Evolutionary conservation across 805 yeast species (phyloP).

Genomic region (Torulaspora franciscae): DNA sequence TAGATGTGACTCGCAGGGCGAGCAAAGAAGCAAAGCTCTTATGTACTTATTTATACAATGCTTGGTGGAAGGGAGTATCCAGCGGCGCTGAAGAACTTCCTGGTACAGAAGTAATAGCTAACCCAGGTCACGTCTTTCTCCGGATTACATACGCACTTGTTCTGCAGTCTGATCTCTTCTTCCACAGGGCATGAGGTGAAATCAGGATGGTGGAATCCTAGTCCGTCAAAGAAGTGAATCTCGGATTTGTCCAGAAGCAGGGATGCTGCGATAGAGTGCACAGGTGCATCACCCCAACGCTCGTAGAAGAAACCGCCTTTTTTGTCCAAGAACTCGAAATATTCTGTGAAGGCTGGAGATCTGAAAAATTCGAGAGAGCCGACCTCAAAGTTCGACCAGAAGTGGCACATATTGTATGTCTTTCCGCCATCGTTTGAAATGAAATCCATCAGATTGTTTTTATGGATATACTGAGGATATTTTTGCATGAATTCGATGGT

Average conservation of each 20-base stretch:
- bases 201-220: conserved; percentile 72
- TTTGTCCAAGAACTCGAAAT: conserved; percentile 57
- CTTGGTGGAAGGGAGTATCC: conserved; percentile 21
- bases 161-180: conserved; percentile 46
- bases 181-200: conserved; percentile 60
- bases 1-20: neutral
- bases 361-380: conserved; percentile 70
- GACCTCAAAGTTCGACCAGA: conserved; percentile 76
- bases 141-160: conserved; percentile 62
- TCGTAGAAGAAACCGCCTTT: conserved; percentile 80
- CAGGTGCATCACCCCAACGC: conserved; percentile 93
- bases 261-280: conserved; percentile 75
- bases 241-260: conserved; percentile 52
- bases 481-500: conserved; percentile 43
- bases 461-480: conserved; percentile 40
- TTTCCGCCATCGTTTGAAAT: conserved; percentile 59
- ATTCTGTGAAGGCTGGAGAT: conserved; percentile 49
- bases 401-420: conserved; percentile 69
- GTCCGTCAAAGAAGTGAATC: conserved; percentile 65
- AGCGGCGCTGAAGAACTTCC: conserved; percentile 46
- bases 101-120: conserved; percentile 62
- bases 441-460: conserved; percentile 56
- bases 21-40: neutral
- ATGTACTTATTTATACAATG: conserved; percentile 4
- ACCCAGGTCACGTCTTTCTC: conserved; percentile 62